phyloP scores from a whole-genome alignment of 495 filamentous ascomycete genomes.

The Aspergillus haitiensis region DNA sequence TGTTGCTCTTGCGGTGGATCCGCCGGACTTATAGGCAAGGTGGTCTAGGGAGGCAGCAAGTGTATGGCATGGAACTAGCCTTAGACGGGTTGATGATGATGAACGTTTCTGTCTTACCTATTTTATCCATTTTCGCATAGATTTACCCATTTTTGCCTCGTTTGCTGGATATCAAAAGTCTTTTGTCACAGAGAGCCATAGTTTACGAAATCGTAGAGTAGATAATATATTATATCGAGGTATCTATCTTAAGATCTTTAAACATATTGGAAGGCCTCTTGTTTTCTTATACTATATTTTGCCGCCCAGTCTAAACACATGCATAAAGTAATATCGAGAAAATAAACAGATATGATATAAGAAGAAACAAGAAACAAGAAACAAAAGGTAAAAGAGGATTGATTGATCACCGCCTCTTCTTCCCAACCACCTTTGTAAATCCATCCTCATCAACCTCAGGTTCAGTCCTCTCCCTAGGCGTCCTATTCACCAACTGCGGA shows the following conservation, averaged over 20 bases:
- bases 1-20: not conserved
- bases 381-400: too few relatives aligned
- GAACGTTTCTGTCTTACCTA: slow-evolving; percentile 25
- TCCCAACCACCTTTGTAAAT: slow-evolving; percentile 83
- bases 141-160: slow-evolving; percentile 25
- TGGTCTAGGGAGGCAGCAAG: slow-evolving; percentile 28
- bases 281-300: too few relatives aligned
- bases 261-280: too few relatives aligned
- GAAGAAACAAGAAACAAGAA: slow-evolving; percentile 2
- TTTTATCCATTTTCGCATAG: slow-evolving; percentile 27
- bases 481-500: slow-evolving; percentile 54
- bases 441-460: slow-evolving; percentile 91
- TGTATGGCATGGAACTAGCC: slow-evolving; percentile 26
- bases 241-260: slow-evolving; percentile 11
- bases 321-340: not conserved
- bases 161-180: slow-evolving; percentile 29
- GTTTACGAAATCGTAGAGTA: slow-evolving; percentile 7
- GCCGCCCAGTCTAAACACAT: too few relatives aligned
- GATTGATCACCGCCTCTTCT: slow-evolving; percentile 54
- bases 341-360: not conserved
- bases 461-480: slow-evolving; percentile 61
- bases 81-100: slow-evolving; percentile 42
- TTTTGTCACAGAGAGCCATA: slow-evolving; percentile 4
- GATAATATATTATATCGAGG: slow-evolving; percentile 8
- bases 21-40: slow-evolving; percentile 19